These are phyloP conservation scores for Astrephomene gubernaculifera DNA, from an alignment of 139 green algal genomes.

Conservation along the genomic window DNA sequence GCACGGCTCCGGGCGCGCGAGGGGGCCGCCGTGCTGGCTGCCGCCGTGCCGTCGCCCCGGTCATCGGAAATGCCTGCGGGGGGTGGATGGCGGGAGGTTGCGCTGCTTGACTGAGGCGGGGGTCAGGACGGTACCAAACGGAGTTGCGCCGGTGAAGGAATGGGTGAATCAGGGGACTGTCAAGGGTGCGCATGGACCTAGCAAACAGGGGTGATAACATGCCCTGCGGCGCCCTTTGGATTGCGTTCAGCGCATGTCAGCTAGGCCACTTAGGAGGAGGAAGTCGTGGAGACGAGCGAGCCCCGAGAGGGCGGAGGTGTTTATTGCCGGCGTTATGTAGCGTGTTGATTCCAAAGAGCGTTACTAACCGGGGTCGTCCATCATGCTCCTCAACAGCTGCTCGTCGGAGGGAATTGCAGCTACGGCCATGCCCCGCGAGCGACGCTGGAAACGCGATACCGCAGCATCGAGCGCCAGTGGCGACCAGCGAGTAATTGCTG, in stretches of 20 bases:
- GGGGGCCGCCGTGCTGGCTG: background rate
- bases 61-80: conserved; percentile 11
- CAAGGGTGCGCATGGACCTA: background rate
- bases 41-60: background rate
- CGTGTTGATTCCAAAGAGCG: no score
- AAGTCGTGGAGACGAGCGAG: no score
- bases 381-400: conserved; percentile 6
- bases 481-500: no score
- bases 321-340: no score
- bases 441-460: no score
- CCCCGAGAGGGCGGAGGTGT: no score
- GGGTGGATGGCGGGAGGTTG: background rate
- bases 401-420: background rate
- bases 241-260: no score
- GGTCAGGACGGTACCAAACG: background rate
- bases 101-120: background rate
- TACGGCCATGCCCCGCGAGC: background rate
- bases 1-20: background rate
- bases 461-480: no score
- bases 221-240: background rate
- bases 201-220: background rate
- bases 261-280: no score
- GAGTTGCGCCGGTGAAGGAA: background rate
- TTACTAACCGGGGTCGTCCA: conserved; percentile 8
- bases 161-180: background rate